Conservation (phyloP, 306 rosid species). For the Fragaria ananassa region DNA sequence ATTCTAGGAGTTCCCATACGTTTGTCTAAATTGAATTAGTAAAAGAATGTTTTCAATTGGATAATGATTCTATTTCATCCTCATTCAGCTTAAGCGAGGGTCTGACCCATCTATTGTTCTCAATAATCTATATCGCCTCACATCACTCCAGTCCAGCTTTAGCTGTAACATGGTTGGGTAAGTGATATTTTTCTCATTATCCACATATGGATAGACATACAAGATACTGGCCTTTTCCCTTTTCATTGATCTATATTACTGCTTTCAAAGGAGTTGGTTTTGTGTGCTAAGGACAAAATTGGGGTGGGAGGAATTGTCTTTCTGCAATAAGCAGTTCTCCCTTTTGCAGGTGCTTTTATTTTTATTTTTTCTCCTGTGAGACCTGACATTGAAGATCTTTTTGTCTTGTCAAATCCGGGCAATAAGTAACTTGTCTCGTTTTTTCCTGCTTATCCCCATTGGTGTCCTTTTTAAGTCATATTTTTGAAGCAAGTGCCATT, state of each 20-base stretch:
- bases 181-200: slow-evolving; percentile 32
- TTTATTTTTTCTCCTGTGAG: neutral
- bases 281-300: neutral
- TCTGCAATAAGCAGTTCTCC: neutral
- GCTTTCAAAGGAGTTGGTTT: neutral
- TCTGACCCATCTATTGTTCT: slow-evolving; percentile 75
- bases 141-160: slow-evolving; percentile 80
- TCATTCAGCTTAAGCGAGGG: slow-evolving; percentile 86
- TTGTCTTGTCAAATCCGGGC: neutral
- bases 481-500: neutral
- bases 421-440: neutral
- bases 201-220: neutral
- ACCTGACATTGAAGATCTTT: neutral
- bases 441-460: neutral
- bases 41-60: slow-evolving; percentile 1
- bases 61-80: slow-evolving; percentile 17
- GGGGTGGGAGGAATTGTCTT: neutral
- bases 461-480: neutral
- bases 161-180: slow-evolving; percentile 99
- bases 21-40: neutral
- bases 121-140: slow-evolving; percentile 84
- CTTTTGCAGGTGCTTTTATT: neutral
- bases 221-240: slow-evolving; percentile 16
- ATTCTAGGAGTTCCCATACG: neutral
- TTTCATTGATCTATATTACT: neutral